Percentiles rank a stretch among this genome's conserved stretches.
phyloP scores from a whole-genome alignment of 371 early-diverging fungal genomes.

The Mortierella sp. region DNA sequence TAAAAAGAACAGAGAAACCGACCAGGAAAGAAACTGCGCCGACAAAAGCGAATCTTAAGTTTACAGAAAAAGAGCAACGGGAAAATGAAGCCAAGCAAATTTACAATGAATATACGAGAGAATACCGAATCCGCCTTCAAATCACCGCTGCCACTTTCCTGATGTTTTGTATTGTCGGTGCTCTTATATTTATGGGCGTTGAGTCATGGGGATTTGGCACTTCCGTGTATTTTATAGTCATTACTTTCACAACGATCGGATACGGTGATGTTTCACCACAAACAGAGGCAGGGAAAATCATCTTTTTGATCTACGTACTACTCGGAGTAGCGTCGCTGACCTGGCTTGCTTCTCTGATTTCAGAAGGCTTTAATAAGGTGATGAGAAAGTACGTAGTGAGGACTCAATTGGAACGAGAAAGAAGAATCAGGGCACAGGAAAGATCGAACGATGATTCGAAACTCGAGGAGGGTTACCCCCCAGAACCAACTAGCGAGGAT shows the following conservation, averaged over 20 bases:
- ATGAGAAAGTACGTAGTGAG: constrained; percentile 40
- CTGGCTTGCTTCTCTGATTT: constrained; percentile 38
- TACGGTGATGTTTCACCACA: constrained; percentile 38
- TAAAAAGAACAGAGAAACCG: background rate
- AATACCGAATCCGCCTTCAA: constrained; percentile 32
- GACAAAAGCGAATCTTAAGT: background rate
- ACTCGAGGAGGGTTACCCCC: background rate
- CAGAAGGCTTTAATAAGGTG: constrained; percentile 37
- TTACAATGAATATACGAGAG: constrained; percentile 32
- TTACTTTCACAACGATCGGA: constrained; percentile 39
- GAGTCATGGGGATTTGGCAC: constrained; percentile 41
- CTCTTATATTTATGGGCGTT: constrained; percentile 27
- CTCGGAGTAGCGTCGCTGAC: constrained; percentile 43
- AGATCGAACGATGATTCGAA: background rate
- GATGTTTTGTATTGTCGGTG: constrained; percentile 43
- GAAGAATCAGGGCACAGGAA: constrained; percentile 8
- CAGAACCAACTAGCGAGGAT: background rate
- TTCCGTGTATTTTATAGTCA: constrained; percentile 33
- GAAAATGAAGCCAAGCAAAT: constrained; percentile 22
- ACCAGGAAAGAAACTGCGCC: too few species aligned
- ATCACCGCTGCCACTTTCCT: constrained; percentile 26
- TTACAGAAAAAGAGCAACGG: constrained; percentile 21
- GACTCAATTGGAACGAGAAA: constrained; percentile 19
- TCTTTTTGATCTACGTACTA: constrained; percentile 37
- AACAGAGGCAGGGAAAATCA: constrained; percentile 30